A percentile compares a stretch with the other conserved stretches of the same genome.
These are phyloP conservation scores for Hypericum androsaemum DNA, from an alignment of 345 rosid species.

Conservation along the genomic window DNA sequence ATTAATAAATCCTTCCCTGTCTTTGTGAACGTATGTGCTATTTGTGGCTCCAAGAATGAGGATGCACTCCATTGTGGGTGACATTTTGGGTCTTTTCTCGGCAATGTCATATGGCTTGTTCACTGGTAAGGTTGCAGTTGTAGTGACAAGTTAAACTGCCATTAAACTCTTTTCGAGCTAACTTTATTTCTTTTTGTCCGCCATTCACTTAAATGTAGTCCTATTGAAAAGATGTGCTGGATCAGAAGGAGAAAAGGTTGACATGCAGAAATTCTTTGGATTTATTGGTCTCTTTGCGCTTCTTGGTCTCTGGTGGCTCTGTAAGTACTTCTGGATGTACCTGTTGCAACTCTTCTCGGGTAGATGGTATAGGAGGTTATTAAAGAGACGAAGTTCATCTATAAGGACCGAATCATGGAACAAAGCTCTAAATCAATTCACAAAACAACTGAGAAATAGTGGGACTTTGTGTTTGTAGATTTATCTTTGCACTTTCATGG, in stretches of 20 bases:
- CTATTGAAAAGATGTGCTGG: conserved; percentile 51
- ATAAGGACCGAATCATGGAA: neutral
- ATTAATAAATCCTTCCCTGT: neutral
- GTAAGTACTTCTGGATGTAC: conserved; percentile 23
- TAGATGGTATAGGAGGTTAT: no score
- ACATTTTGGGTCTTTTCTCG: conserved; percentile 45
- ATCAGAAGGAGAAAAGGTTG: conserved; percentile 41
- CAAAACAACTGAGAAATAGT: neutral
- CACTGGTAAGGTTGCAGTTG: conserved; percentile 28
- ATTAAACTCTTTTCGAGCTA: conserved; percentile 2
- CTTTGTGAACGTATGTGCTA: conserved; percentile 5
- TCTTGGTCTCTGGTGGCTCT: conserved; percentile 64
- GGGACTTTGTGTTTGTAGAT: no score
- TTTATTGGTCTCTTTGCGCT: conserved; percentile 48
- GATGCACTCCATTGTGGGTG: conserved; percentile 38
- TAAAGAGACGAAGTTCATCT: no score
- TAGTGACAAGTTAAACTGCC: conserved; percentile 2
- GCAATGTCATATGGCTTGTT: conserved; percentile 48
- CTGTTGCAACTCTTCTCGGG: neutral
- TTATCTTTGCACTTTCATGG: no score
- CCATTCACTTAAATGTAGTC: conserved; percentile 25
- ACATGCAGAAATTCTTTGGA: conserved; percentile 50
- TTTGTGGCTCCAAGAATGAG: conserved; percentile 26
- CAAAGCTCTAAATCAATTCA: neutral
- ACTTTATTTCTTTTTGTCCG: neutral